A percentile compares a stretch with the other conserved stretches of the same genome.
phyloP scores from a whole-genome alignment of 106 monocot genomes.

The Dioscorea zingiberensis region DNA sequence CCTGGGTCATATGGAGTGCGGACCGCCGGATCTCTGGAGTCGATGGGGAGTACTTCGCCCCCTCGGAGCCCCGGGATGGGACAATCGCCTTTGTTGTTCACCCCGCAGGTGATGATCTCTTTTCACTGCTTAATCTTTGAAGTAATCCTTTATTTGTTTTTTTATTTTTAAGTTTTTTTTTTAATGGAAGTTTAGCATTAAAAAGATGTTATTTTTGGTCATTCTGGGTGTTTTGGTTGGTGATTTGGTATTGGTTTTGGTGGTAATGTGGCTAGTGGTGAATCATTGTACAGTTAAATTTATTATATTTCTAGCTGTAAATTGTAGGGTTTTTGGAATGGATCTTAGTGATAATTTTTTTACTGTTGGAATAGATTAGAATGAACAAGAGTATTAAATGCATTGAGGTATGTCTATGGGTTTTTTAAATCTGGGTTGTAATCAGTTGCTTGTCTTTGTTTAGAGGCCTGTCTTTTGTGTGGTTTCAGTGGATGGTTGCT shows the following conservation, averaged over 20 bases:
- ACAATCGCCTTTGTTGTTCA: constrained; percentile 52
- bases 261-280: too few relatives aligned
- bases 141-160: background rate
- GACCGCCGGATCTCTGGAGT: constrained; percentile 21
- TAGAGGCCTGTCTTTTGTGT: too few relatives aligned
- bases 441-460: too few relatives aligned
- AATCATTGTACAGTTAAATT: too few relatives aligned
- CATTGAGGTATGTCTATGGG: too few relatives aligned
- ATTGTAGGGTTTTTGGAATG: background rate
- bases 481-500: too few relatives aligned
- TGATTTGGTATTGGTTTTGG: background rate
- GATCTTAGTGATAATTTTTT: background rate
- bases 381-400: too few relatives aligned
- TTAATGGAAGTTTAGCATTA: background rate
- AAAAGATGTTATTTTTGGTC: background rate
- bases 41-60: constrained; percentile 23
- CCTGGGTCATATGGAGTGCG: background rate
- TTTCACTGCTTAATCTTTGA: background rate
- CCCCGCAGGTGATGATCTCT: constrained; percentile 37
- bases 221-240: background rate
- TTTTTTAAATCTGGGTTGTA: too few relatives aligned
- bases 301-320: background rate
- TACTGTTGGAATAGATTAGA: background rate
- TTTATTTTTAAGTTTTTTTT: too few relatives aligned
- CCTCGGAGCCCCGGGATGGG: constrained; percentile 50